Percentiles rank a stretch among this genome's conserved stretches.
phyloP scores from a whole-genome alignment of 768 basidiomycete species.

The Termitomyces sp. region DNA sequence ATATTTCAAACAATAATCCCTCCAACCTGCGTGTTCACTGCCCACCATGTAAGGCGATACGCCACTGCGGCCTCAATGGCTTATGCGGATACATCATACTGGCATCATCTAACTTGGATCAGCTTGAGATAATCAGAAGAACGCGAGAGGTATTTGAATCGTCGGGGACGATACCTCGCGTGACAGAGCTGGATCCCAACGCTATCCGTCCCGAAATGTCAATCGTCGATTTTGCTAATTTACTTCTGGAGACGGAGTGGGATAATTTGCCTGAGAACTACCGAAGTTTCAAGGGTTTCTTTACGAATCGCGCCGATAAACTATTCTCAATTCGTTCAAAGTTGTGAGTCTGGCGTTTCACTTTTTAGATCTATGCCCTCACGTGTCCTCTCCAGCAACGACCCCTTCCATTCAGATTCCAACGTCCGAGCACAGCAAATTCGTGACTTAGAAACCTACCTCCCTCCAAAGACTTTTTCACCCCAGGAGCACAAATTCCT shows the following conservation, averaged over 20 bases:
- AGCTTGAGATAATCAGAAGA: slow-evolving; percentile 14
- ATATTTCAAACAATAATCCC: slow-evolving; percentile 10
- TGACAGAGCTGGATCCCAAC: slow-evolving; percentile 9
- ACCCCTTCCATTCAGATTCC: background rate
- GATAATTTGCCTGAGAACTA: slow-evolving; percentile 1
- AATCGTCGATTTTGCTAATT: slow-evolving; percentile 2
- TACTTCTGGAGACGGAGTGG: slow-evolving; percentile 1
- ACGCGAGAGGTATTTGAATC: slow-evolving; percentile 13
- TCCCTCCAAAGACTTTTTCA: slow-evolving; percentile 6
- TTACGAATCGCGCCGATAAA: background rate
- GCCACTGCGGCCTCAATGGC: slow-evolving; percentile 10
- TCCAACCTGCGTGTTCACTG: slow-evolving; percentile 10
- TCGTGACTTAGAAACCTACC: background rate
- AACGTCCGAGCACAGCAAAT: slow-evolving; percentile 1
- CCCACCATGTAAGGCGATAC: slow-evolving; percentile 12
- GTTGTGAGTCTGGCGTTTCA: background rate
- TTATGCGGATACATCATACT: slow-evolving; percentile 1
- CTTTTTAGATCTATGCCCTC: background rate
- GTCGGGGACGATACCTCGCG: slow-evolving; percentile 8
- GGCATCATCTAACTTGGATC: slow-evolving; percentile 10
- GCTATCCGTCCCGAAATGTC: slow-evolving; percentile 3
- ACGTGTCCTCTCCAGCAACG: background rate
- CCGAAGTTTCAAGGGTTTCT: slow-evolving; percentile 4
- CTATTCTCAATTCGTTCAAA: background rate
- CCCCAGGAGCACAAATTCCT: background rate